phyloP scores from a whole-genome alignment of 1,139 yeast species.

The Pichia sp. region DNA sequence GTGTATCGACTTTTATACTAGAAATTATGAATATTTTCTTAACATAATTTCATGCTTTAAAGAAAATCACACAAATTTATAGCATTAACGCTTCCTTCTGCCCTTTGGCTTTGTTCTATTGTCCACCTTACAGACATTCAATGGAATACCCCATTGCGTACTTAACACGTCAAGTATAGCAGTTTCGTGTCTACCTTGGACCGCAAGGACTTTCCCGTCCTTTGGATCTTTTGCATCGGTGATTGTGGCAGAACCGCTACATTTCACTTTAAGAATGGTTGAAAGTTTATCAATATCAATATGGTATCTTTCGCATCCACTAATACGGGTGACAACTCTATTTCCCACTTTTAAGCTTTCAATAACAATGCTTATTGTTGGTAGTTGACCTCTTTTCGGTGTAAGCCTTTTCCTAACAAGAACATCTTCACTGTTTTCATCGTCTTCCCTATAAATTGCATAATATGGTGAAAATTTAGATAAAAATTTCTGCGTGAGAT shows the following conservation, averaged over 20 bases:
- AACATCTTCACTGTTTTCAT: slow-evolving; percentile 21
- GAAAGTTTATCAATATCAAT: slow-evolving; percentile 63
- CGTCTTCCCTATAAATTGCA: slow-evolving; percentile 47
- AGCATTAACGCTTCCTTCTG: slow-evolving; percentile 30
- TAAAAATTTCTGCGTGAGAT: slow-evolving; percentile 24
- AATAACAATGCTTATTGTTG: slow-evolving; percentile 54
- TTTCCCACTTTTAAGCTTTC: slow-evolving; percentile 80
- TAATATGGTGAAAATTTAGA: slow-evolving; percentile 32
- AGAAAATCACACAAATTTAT: background rate
- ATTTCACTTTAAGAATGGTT: slow-evolving; percentile 62
- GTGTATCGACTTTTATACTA: too few species aligned
- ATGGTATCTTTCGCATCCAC: slow-evolving; percentile 61
- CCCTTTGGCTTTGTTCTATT: slow-evolving; percentile 50
- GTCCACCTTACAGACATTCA: slow-evolving; percentile 57
- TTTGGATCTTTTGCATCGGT: slow-evolving; percentile 43
- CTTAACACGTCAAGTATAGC: slow-evolving; percentile 52
- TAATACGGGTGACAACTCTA: slow-evolving; percentile 67
- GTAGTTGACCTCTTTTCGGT: slow-evolving; percentile 58
- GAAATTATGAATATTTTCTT: too few species aligned
- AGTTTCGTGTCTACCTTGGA: slow-evolving; percentile 85
- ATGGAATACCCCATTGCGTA: slow-evolving; percentile 58
- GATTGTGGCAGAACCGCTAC: slow-evolving; percentile 85
- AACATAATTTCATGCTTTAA: background rate
- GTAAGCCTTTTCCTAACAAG: slow-evolving; percentile 20
- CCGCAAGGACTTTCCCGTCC: slow-evolving; percentile 51